phyloP scores from a whole-genome alignment of 306 rosid genomes.

The Malus sieversii region DNA sequence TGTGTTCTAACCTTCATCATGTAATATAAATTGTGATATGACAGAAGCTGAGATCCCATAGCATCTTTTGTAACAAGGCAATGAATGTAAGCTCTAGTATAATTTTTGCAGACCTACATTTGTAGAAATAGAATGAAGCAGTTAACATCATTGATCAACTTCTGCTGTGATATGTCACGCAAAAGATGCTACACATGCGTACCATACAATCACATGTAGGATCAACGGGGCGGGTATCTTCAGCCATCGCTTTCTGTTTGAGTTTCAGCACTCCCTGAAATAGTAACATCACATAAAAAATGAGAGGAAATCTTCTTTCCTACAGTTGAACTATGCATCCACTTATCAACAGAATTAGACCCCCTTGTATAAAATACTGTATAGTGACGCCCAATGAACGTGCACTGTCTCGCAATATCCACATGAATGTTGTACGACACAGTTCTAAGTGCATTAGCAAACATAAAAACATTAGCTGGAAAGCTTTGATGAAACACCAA shows the following conservation, averaged over 20 bases:
- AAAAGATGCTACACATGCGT: conserved; percentile 17
- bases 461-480: neutral
- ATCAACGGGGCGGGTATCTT: conserved; percentile 89
- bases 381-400: neutral
- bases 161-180: conserved; percentile 3
- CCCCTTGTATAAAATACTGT: neutral
- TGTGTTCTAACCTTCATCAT: conserved; percentile 68
- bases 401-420: neutral
- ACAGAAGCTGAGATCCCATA: conserved; percentile 96
- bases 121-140: conserved; percentile 23
- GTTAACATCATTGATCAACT: neutral
- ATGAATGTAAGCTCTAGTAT: conserved; percentile 88
- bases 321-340: neutral
- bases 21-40: conserved; percentile 83
- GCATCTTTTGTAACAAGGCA: conserved; percentile 94
- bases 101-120: conserved; percentile 80
- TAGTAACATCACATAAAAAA: neutral
- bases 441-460: neutral
- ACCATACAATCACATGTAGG: conserved; percentile 89
- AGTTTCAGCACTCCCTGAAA: conserved; percentile 84
- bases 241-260: conserved; percentile 75
- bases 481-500: neutral
- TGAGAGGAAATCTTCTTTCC: neutral
- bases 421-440: neutral
- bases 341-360: neutral